Evolutionary conservation across 2,329 filamentous ascomycete genomes (phyloP), one percentile per base, ranked within the genome.

Genomic region (Aspergillus carbonarius): DNA sequence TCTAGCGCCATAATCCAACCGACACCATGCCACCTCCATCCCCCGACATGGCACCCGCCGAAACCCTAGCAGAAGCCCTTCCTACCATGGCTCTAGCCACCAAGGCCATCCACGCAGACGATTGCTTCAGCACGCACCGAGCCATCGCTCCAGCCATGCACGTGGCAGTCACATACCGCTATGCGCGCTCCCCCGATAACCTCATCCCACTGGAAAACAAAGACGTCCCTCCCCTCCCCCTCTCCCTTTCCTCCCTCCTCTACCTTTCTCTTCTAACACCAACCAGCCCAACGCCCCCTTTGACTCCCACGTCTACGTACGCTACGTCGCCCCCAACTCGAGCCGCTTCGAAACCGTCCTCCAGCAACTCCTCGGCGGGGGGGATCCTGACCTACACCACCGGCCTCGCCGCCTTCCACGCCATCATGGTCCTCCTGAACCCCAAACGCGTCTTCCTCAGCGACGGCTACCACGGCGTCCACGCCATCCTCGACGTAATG

Each of bases 401-500:
- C 3, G 46, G 46, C 3, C 23, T 49, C 2, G 46, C 46, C 25
- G 46, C 46, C 46, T 27, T 49, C 23, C 90, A 97, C 75, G 92
- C 91, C 23, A 79, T 96, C 60, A 82, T 97, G 3, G 87, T 92
- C 13, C 87, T 86, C 68, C 77, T 96, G 6, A 92, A 95, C 73
- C 93, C 93, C 1, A 86, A 86, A 64, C 87, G 88, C 58, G 85
- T 98, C 56, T 89, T 91, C 63, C 91, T 97, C 62, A 87, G 87
- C 34, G 86, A 83, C 5, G 93, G 92, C 40, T 98, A 98, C 78
- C 93, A 97, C 78, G 93, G 93, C 64, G 96, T 90, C 76, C 92
- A 96, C 74, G 91, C 90, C 63, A 90, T 96, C 17, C 84, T 96
- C 66, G 74, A 32, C 1, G 13, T 49, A 23, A 17, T 30, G 12